Base-by-base conservation (phyloP, 2,329 filamentous ascomycete species). In the Hirsutella rhossiliensis region DNA sequence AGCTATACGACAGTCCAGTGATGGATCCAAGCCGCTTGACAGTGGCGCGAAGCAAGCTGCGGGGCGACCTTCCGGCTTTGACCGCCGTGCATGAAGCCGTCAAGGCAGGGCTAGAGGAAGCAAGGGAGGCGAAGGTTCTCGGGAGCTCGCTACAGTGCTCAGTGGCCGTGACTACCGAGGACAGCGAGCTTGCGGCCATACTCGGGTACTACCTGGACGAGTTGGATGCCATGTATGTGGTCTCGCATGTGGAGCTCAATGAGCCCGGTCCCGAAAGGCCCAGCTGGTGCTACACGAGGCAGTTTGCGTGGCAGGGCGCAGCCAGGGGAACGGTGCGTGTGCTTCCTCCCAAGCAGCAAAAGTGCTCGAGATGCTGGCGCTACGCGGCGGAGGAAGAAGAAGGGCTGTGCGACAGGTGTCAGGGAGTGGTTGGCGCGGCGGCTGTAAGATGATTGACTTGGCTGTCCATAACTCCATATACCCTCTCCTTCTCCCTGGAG, bases 311-410 rank as follows among this genome's bases (percentile, higher is more conserved):
- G 2, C 55, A 57, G 34, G 67, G 58, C 23, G 43, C 47, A 6
- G 32, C 42, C 17, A 52, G 51, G 46, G 65, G 64, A 30, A 63
- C 52, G 28, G 69, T 68, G 19, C 62, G 65, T 50, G 68, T 73
- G 19, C 51, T 71, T 42, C 71, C 75, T 45, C 75, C 75, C 1
- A 59, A 54, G 52, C 55, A 69, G 12, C 64, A 71, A 40, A 98
- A 97, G 62, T 98, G 92, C 60, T 72, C 77, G 1, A 73, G 92
- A 42, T 98, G 92, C 65, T 98, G 92, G 92, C 78, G 84, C 48
- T 94, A 87, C 61, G 72, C 84, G 20, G 80, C 84, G n/a, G 68
- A 74, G n/a, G 63, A 64, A 40, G 72, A 82, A 52, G 78, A 84
- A 17, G 61, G 67, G 34, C 65, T 94, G 17, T 97, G 90, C 62